Evolutionary conservation across 345 rosid genomes (phyloP), one percentile per base, ranked within the genome.

Genomic region (Pistacia atlantica): DNA sequence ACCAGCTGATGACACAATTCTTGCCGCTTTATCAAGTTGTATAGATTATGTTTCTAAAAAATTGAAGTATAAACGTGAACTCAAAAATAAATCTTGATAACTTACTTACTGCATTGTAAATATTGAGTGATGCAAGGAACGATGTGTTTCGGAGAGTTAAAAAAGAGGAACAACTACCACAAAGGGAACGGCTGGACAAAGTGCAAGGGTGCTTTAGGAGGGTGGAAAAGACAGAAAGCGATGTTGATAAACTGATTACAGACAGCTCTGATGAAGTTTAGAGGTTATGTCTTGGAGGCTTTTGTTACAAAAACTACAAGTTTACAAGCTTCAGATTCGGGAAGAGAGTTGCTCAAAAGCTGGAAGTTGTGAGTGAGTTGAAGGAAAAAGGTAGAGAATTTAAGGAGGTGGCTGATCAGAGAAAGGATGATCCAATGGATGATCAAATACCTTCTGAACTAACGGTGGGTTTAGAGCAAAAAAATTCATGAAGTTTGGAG

Each of bases 141-240:
- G 77, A 74, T n/a, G 35, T 74, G n/a, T 3, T 16, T n/a, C 13
- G 33, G 8, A 31, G 60, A 49, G 61, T 74, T 5, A 11, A 4
- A 0, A 2, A 8, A 1, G 62, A 25, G 2, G 74, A 42, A 8
- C 6, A 70, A 35, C 20, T 5, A n/a, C 63, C 4, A 16, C 38
- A 16, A 16, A 22, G 33, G 61, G n/a, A 51, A 57, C 45, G 46
- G 46, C 46, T 63, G 17, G 8, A 4, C 1, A 14, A 42, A 17
- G 71, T 74, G 20, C 49, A 33, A 6, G 38, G 33, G 10, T 74
- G 77, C 71, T n/a, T 63, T 5, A 8, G 35, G 1, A 74, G 54
- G 52, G 63, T 62, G 25, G 62, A 18, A 4, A 37, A 14, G 7
- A n/a, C 4, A 0, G 38, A 13, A 28, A 49, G n/a, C 13, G 72